A percentile compares a stretch with the other conserved stretches of the same genome.
These are phyloP conservation scores for Helicocarpus griseus DNA, from an alignment of 2,329 filamentous ascomycete species.

Conservation along the genomic window DNA sequence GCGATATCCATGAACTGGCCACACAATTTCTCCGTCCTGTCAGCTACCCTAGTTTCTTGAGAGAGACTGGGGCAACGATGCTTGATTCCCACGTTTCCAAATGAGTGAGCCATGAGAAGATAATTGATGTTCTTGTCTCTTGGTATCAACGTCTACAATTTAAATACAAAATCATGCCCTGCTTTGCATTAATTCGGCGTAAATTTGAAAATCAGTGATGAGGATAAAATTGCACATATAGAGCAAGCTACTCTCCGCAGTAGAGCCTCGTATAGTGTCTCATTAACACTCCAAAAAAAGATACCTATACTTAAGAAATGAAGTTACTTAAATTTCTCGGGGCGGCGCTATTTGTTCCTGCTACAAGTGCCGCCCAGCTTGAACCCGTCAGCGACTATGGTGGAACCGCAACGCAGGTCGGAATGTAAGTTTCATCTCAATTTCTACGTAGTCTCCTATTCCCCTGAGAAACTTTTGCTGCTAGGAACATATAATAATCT, in stretches of 20 bases:
- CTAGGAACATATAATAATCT: background rate
- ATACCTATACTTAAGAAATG: background rate
- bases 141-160: no score
- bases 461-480: background rate
- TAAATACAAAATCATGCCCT: background rate
- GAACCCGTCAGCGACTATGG: constrained; percentile 30
- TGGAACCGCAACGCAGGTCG: constrained; percentile 38
- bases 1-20: background rate
- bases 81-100: background rate
- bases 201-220: background rate
- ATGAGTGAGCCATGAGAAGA: background rate
- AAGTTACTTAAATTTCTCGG: background rate
- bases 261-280: background rate
- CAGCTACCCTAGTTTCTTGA: background rate
- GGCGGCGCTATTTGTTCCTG: background rate
- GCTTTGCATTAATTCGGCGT: background rate
- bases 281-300: background rate
- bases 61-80: background rate
- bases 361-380: background rate
- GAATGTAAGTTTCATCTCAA: constrained; percentile 27
- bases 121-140: no score
- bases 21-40: background rate
- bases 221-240: background rate
- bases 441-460: no score
- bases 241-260: background rate